Base-by-base conservation (phyloP, 805 yeast species). In the Kuraishia borneana region DNA sequence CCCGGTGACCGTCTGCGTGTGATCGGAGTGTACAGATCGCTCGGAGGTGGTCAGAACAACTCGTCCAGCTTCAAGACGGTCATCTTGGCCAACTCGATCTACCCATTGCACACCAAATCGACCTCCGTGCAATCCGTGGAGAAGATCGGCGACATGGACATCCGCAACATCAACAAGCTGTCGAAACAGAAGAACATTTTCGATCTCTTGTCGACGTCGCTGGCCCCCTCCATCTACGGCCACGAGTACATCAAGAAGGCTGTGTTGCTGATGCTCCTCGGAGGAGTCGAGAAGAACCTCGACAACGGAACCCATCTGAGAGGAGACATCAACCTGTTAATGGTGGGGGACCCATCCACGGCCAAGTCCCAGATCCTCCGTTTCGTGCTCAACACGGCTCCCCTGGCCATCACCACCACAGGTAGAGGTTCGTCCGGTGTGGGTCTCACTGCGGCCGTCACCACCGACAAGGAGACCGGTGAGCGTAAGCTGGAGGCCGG, bases 401-500 rank as follows among this genome's bases (percentile, higher is more conserved):
- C 94, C 1, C 65, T 92, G 46, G 97, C 97, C 3, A 87, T 92
- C 46, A 96, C 97, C 19, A 92, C 98, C 1, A 92, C 98, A 0
- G 98, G 98, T 65, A 77, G 95, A 56, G 98, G 98, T 42, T 89
- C 97, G n/a, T 88, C 97, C 1, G 98, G 98, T 56, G 98, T 92
- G 30, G 98, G 98, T 84, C 70, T 92, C 50, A 92, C 98, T 0
- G 98, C 98, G 14, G 98, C 98, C 1, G 98, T 92, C 3, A 88
- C 96, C 5, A 73, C 88, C 1, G 98, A 92, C 58, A 81, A 79
- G 49, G 98, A 92, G 57, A 92, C 98, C 0, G 97, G 97, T 39
- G 98, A 92, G 60, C 70, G 96, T 49, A 72, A 94, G 46, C 65
- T 92, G 43, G 98, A 92, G 60, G 98, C 97, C 1, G 98, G 98